Base-by-base conservation (phyloP, 345 rosid genomes). In the Pistacia atlantica region DNA sequence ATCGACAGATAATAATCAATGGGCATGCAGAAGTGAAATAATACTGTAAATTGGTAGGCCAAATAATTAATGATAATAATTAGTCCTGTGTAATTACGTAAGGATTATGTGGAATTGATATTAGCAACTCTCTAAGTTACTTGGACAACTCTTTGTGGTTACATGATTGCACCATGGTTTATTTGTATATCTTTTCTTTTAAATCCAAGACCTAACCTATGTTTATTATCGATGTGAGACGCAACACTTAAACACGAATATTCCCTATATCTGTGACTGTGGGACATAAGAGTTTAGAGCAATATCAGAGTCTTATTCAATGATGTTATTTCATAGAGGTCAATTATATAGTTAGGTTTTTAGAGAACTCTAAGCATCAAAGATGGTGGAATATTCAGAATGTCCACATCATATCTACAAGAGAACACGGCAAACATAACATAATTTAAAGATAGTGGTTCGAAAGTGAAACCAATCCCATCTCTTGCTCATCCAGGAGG, bases 41-140 rank as follows among this genome's bases (percentile, higher is more conserved):
- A 57, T 71, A 57, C 22, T 20, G 54, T 13, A 58, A 60, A 70
- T 55, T 57, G 62, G 62, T 54, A 35, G 73, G 35, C 14, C 60
- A 1, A 17, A 16, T 31, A 52, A 33, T 52, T 16, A 31, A 9
- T 33, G 11, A 25, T 25, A 25, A 25, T 25, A 25, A 37, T 10
- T 13, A 16, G 10, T 33, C 46, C 16, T 0, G 5, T 57, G 25
- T 6, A 59, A n/a, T n/a, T 59, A 20, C 22, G 3, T 9, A 59
- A 59, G 63, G 33, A 25, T 59, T 59, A n/a, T 59, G 28, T 13
- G n/a, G 17, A 54, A 54, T 4, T 14, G 18, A 60, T 60, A 60
- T 11, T 60, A 45, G 38, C 28, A 46, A n/a, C 1, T 22, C 51
- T 42, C 28, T n/a, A 65, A 11, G 14, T 66, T 45, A 42, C 42